Evolutionary conservation across 208 protist species (phyloP).

Genomic region (Trypanosoma avium): DNA sequence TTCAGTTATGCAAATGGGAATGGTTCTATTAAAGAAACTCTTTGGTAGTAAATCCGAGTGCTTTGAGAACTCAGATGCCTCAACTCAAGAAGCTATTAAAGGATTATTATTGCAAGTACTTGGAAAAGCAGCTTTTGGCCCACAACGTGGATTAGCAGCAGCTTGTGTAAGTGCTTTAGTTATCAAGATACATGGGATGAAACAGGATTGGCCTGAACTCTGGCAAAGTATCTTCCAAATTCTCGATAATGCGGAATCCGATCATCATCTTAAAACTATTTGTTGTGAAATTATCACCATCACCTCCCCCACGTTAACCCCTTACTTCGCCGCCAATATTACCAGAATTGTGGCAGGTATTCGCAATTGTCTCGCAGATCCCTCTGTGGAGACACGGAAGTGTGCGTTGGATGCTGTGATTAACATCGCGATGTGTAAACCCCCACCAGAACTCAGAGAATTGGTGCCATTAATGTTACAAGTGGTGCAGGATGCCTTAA

Average conservation of each 20-base stretch:
- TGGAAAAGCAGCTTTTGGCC: constrained; percentile 45
- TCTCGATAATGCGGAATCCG: constrained; percentile 44
- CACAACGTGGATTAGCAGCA: constrained; percentile 58
- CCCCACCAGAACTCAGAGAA: constrained; percentile 36
- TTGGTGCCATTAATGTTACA: constrained; percentile 69
- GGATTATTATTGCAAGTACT: constrained; percentile 60
- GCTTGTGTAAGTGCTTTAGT: constrained; percentile 76
- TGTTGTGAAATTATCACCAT: constrained; percentile 78
- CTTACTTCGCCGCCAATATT: constrained; percentile 52
- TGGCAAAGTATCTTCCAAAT: constrained; percentile 76
- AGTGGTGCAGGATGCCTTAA: constrained; percentile 62
- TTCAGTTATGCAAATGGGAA: constrained; percentile 44
- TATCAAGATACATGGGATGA: constrained; percentile 50
- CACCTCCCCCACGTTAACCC: constrained; percentile 45
- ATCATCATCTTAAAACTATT: constrained; percentile 52
- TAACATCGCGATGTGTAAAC: constrained; percentile 41
- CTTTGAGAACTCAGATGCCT: constrained; percentile 45
- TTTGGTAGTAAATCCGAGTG: constrained; percentile 55
- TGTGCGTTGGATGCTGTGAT: constrained; percentile 65
- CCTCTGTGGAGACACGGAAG: constrained; percentile 41
- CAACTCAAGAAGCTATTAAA: constrained; percentile 51
- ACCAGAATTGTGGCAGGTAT: constrained; percentile 46
- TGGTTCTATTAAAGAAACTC: constrained; percentile 77
- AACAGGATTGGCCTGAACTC: constrained; percentile 74
- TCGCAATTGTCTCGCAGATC: constrained; percentile 47